Percentiles rank a stretch among this genome's conserved stretches.
These are phyloP conservation scores for Paecilomyces fulvus DNA, from an alignment of 2,329 filamentous ascomycete species.

Conservation along the genomic window DNA sequence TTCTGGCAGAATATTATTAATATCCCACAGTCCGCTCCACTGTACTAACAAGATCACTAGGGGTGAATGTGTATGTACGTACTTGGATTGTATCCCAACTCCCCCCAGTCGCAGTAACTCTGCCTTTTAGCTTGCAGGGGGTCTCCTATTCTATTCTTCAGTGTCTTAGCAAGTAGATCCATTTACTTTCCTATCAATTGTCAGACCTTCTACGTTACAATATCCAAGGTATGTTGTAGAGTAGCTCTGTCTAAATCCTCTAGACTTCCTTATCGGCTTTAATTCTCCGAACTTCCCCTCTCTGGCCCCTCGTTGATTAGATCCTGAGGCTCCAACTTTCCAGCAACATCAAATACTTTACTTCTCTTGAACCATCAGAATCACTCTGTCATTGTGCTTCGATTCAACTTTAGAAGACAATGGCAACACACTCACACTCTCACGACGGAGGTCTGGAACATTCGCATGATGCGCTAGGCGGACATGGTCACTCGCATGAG, in stretches of 20 bases:
- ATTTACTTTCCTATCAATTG: too few species aligned
- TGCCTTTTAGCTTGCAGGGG: not conserved
- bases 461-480: slow-evolving; percentile 51
- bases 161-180: too few species aligned
- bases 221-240: too few species aligned
- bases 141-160: too few species aligned
- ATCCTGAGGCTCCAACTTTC: not conserved
- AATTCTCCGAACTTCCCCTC: not conserved
- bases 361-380: not conserved
- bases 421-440: slow-evolving; percentile 29
- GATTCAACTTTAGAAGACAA: not conserved
- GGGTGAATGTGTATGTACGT: too few species aligned
- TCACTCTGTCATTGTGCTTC: not conserved
- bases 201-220: too few species aligned
- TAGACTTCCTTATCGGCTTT: not conserved
- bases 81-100: not conserved
- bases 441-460: slow-evolving; percentile 30
- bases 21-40: too few species aligned
- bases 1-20: too few species aligned
- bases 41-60: too few species aligned
- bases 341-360: not conserved
- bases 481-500: slow-evolving; percentile 90
- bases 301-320: not conserved
- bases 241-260: too few species aligned
- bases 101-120: not conserved